Evolutionary conservation across 345 rosid species (phyloP).

Genomic region (Corchorus olitorius): DNA sequence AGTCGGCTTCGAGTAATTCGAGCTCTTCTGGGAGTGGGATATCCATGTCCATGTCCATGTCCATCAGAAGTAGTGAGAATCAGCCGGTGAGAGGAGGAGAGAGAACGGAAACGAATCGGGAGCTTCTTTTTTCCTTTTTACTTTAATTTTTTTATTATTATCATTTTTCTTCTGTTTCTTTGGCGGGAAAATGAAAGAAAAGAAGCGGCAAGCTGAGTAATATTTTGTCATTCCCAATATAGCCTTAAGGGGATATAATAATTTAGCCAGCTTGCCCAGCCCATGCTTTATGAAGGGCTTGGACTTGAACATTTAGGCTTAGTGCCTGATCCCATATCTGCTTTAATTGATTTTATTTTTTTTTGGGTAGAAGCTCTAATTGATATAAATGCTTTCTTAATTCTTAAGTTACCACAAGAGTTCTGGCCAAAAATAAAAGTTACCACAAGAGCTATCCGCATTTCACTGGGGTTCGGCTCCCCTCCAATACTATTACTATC

Average conservation of each 20-base stretch:
- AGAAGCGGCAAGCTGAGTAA: not conserved
- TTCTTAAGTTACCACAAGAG: too few species aligned
- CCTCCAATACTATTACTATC: too few species aligned
- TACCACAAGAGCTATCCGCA: too few species aligned
- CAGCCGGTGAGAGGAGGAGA: not conserved
- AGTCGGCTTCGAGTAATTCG: conserved; percentile 83
- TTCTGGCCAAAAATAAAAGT: too few species aligned
- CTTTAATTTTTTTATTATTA: not conserved
- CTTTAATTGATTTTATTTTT: too few species aligned
- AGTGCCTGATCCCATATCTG: too few species aligned
- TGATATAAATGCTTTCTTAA: too few species aligned
- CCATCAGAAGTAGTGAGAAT: conserved; percentile 18
- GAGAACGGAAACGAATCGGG: not conserved
- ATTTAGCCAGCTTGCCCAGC: not conserved
- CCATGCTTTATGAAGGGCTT: not conserved
- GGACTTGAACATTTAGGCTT: not conserved
- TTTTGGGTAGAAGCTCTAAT: too few species aligned
- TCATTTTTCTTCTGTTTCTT: not conserved
- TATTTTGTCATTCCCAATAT: not conserved
- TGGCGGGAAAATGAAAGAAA: conserved; percentile 6
- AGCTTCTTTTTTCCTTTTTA: too few species aligned
- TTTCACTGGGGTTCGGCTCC: too few species aligned
- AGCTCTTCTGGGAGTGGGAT: conserved; percentile 86
- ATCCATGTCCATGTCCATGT: conserved; percentile 71
- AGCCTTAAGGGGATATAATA: not conserved